phyloP scores from a whole-genome alignment of 1,139 yeast species.

The Tardiomyces blankii region DNA sequence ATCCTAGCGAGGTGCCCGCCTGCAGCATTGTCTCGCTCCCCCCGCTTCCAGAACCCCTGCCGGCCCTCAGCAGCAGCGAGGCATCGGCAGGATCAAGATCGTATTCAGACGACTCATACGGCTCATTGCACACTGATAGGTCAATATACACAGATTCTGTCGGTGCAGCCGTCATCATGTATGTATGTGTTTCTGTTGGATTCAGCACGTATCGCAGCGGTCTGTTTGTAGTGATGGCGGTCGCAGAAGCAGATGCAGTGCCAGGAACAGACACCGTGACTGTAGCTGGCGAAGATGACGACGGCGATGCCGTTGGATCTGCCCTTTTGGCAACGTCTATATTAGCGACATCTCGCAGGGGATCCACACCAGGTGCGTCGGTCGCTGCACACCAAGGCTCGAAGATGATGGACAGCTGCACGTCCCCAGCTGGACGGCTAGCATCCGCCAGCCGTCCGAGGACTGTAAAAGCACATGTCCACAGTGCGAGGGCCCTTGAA shows the following conservation, averaged over 20 bases:
- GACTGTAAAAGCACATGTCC: too few relatives aligned
- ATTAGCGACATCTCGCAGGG: too few relatives aligned
- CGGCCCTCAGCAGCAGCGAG: background rate
- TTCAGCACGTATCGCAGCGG: background rate
- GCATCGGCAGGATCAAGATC: background rate
- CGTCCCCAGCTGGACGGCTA: too few relatives aligned
- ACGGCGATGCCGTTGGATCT: too few relatives aligned
- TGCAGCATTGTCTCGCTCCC: background rate
- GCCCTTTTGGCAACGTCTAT: too few relatives aligned
- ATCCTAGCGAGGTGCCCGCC: background rate
- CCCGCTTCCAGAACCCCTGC: background rate
- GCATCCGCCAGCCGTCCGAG: too few relatives aligned
- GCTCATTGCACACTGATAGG: constrained; percentile 13
- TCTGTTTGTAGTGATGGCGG: background rate
- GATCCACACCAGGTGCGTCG: too few relatives aligned
- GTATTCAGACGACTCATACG: constrained; percentile 1
- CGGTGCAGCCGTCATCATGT: constrained; percentile 1
- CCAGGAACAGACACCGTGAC: background rate
- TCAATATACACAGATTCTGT: constrained; percentile 10
- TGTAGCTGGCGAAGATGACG: too few relatives aligned
- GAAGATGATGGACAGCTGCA: too few relatives aligned
- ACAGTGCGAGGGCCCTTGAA: too few relatives aligned
- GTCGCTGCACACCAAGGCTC: too few relatives aligned
- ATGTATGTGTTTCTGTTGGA: background rate
- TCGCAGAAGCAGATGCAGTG: background rate